Evolutionary conservation across 805 yeast species (phyloP), one percentile per base, ranked within the genome.

Genomic region (Teunomyces cretensis): DNA sequence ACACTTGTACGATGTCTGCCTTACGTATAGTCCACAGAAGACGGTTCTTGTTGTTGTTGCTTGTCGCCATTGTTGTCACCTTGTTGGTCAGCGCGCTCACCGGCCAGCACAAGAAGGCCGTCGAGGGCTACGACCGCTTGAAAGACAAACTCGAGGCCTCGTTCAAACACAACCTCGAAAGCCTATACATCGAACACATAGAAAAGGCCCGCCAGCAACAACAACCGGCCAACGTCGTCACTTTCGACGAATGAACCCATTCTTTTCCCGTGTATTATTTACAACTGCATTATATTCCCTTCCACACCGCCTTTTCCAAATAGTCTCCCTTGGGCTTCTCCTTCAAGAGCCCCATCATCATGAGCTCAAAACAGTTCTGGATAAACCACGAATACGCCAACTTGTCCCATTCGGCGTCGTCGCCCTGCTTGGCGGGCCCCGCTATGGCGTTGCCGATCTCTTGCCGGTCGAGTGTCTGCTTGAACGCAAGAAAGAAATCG

Each of bases 241-340:
- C 28, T 11, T 26, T 9, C 8, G 28, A 26, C 9, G 28, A 26
- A 11, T 26, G 9, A 26, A 3, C 3, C 28, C 28, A 5, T 5
- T 26, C 8, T 7, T 7, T 5, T 26, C 12, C 28, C 12, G 9
- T 8, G 4, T 11, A 4, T 26, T 9, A 26, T 26, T 26, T 9
- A 26, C 12, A 26, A 5, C 12, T 26, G 28, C 28, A 62, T 36
- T 59, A 83, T 12, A 86, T 61, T 24, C 81, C 88, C 54, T 75
- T 83, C 94, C 94, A 87, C 4, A 81, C 62, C 12, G 81, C 70
- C 56, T 85, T 88, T 53, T 87, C 92, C 33, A 87, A 68, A 44
- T 75, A 71, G 53, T 86, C 90, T 26, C 80, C 78, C 60, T 81
- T 82, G 12, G 82, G 67, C 35, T 76, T 77, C 42, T 83, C 85